phyloP scores from a whole-genome alignment of 179 eudicot species.

The Patellifolia procumbens region DNA sequence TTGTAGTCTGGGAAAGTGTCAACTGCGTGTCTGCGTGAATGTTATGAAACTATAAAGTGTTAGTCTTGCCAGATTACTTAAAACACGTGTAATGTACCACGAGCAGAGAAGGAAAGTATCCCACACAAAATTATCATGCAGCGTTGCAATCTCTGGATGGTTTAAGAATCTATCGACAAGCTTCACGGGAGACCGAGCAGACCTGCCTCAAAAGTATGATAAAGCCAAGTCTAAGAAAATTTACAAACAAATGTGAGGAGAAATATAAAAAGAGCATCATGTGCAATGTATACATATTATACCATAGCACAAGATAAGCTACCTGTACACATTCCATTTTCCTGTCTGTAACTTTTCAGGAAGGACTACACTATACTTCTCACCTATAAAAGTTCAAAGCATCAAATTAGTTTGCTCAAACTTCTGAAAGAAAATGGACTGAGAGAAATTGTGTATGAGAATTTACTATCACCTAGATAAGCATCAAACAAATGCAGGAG shows the following conservation, averaged over 20 bases:
- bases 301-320: constrained; percentile 30
- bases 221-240: background rate
- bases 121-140: constrained; percentile 95
- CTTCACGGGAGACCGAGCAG: constrained; percentile 71
- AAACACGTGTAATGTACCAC: background rate
- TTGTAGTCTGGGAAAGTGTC: constrained; percentile 79
- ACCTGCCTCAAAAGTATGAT: constrained; percentile 53
- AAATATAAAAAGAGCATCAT: background rate
- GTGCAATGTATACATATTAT: background rate
- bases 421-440: background rate
- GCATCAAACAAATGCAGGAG: background rate
- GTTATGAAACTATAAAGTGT: constrained; percentile 9
- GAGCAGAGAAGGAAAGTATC: constrained; percentile 34
- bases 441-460: background rate
- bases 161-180: constrained; percentile 69
- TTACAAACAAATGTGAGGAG: background rate
- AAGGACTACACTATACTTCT: constrained; percentile 80
- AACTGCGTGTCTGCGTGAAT: constrained; percentile 69
- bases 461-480: no score
- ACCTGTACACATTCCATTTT: constrained; percentile 99
- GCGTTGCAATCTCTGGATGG: constrained; percentile 85
- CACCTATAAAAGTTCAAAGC: constrained; percentile 48
- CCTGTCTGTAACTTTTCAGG: constrained; percentile 94
- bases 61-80: background rate
- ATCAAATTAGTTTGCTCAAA: constrained; percentile 9